These are phyloP conservation scores for Chlamydomonas reinhardtii DNA, from an alignment of 163 green algal species.

Conservation along the genomic window DNA sequence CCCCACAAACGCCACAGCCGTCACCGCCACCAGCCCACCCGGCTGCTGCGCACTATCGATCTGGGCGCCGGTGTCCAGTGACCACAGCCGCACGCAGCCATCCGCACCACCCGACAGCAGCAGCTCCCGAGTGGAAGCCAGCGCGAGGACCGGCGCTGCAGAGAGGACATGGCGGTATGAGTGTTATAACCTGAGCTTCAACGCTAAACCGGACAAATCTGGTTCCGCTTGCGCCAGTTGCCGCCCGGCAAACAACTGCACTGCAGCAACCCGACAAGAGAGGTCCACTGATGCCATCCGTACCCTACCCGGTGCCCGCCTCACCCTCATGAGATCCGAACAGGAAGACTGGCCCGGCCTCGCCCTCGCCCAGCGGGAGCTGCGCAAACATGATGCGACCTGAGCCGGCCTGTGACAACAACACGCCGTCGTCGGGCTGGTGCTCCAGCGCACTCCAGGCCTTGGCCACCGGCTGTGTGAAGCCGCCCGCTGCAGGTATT, in stretches of 20 bases:
- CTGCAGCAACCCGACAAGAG: no score
- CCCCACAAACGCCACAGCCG: constrained; percentile 28
- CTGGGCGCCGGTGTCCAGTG: constrained; percentile 20
- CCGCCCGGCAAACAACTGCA: no score
- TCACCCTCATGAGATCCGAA: constrained; percentile 47
- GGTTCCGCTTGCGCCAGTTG: no score
- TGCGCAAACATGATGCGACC: constrained; percentile 49
- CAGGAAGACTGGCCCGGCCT: constrained; percentile 30
- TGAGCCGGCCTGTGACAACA: constrained; percentile 20
- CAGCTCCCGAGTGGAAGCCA: constrained; percentile 11
- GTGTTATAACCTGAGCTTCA: no score
- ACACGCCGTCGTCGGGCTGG: constrained; percentile 25
- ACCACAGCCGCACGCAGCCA: constrained; percentile 45
- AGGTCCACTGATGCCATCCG: no score
- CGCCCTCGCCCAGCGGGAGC: constrained; percentile 42
- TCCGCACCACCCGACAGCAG: constrained; percentile 41
- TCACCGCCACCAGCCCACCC: constrained; percentile 9
- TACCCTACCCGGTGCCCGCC: not conserved
- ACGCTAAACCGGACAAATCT: no score
- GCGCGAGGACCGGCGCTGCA: constrained; percentile 26
- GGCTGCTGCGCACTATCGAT: constrained; percentile 8
- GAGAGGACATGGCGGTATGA: no score
- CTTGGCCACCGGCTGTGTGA: constrained; percentile 22
- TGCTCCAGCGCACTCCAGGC: constrained; percentile 26
- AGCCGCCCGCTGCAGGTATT: not conserved